phyloP scores from a whole-genome alignment of 257 asterid species.

The Craterostigma plantagineum region DNA sequence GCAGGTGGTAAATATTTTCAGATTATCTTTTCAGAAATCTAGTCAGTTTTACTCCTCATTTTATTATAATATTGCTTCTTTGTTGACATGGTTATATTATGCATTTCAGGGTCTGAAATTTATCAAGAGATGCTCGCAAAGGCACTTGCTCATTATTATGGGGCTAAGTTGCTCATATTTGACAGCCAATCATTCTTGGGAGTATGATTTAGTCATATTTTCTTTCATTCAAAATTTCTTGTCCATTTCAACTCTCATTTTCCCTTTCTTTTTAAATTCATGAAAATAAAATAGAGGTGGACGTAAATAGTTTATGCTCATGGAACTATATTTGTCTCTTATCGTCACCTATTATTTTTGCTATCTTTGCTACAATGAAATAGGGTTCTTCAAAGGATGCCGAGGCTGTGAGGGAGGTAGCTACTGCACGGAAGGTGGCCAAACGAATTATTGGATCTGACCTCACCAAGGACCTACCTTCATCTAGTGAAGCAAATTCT shows the following conservation, averaged over 20 bases:
- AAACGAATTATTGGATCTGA: conserved; percentile 37
- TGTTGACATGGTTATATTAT: conserved; percentile 6
- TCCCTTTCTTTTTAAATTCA: no score
- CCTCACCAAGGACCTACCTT: conserved; percentile 23
- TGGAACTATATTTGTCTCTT: no score
- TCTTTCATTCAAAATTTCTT: no score
- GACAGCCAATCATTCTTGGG: conserved; percentile 53
- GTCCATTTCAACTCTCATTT: no score
- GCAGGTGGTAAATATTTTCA: conserved; percentile 39
- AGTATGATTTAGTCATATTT: conserved; percentile 24
- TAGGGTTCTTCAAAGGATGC: conserved; percentile 64
- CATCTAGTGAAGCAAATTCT: conserved; percentile 36
- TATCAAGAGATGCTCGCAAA: conserved; percentile 88
- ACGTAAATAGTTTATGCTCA: no score
- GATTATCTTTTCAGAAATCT: neutral
- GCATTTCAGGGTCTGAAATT: conserved; percentile 59
- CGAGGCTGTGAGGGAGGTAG: conserved; percentile 44
- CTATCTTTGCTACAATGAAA: neutral
- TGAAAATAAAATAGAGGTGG: no score
- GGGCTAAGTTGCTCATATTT: conserved; percentile 73
- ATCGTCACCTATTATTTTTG: no score
- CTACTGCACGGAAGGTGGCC: conserved; percentile 28
- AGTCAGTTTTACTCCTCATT: neutral
- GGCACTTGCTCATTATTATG: conserved; percentile 77
- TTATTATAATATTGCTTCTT: no score